Conservation (phyloP, 257 asterid species). For the Nicotiana attenuata region DNA sequence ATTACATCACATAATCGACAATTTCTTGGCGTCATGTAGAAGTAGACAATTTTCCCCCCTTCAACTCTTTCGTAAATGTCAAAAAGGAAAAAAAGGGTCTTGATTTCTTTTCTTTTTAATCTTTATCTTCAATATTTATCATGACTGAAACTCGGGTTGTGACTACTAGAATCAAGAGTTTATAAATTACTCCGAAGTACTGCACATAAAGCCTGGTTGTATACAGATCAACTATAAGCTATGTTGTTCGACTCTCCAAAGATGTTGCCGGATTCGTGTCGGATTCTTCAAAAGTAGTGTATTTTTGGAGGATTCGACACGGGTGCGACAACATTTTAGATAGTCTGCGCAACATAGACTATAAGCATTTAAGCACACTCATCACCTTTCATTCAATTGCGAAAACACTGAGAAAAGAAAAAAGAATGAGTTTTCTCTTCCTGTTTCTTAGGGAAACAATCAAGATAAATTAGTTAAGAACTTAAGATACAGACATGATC, state of each 20-base stretch:
- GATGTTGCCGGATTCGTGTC: too few species aligned
- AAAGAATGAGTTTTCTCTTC: neutral
- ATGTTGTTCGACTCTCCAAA: too few species aligned
- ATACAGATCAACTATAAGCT: neutral
- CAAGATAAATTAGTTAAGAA: neutral
- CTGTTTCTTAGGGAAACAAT: neutral
- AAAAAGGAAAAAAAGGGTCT: neutral
- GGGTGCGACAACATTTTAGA: too few species aligned
- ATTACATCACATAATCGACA: slow-evolving; percentile 1
- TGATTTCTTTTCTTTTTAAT: neutral
- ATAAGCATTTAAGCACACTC: neutral
- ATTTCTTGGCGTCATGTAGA: neutral
- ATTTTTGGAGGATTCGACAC: too few species aligned
- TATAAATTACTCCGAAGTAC: neutral
- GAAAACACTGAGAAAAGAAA: neutral
- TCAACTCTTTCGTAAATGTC: neutral
- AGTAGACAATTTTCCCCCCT: neutral
- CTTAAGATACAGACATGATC: neutral
- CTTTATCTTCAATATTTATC: neutral
- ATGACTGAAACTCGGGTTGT: neutral
- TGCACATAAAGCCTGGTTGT: neutral
- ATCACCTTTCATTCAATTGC: neutral
- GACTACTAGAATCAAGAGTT: neutral
- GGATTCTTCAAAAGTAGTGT: too few species aligned
- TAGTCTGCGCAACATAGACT: too few species aligned